phyloP scores from a whole-genome alignment of 2,329 filamentous ascomycete species.

The Penicillium sclerotiorum region DNA sequence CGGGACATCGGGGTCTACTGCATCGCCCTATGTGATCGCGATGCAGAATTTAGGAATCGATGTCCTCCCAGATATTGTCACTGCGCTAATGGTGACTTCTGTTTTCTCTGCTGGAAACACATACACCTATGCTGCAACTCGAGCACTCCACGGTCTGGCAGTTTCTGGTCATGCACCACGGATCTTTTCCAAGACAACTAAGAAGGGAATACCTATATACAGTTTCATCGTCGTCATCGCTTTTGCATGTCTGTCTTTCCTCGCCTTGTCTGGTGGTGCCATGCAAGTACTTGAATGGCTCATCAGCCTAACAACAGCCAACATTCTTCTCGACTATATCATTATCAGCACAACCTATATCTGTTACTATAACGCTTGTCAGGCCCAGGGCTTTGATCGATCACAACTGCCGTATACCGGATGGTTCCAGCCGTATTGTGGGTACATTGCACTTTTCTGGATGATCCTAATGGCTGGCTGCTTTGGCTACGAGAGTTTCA shows the following conservation, averaged over 20 bases:
- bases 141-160: constrained; percentile 56
- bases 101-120: constrained; percentile 62
- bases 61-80: constrained; percentile 61
- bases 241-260: constrained; percentile 53
- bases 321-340: constrained; percentile 60
- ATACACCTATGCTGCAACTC: constrained; percentile 57
- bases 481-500: constrained; percentile 60
- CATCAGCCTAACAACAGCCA: constrained; percentile 29
- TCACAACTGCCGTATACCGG: constrained; percentile 60
- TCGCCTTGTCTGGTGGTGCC: no score
- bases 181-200: constrained; percentile 61
- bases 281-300: no score
- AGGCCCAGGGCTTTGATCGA: constrained; percentile 57
- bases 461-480: constrained; percentile 34
- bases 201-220: constrained; percentile 63
- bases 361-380: constrained; percentile 58
- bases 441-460: constrained; percentile 29
- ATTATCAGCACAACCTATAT: constrained; percentile 63
- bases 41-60: constrained; percentile 59
- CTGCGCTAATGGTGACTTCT: constrained; percentile 54
- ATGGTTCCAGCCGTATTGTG: constrained; percentile 62
- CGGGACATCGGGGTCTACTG: constrained; percentile 33
- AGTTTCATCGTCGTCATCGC: constrained; percentile 58
- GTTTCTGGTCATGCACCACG: constrained; percentile 57
- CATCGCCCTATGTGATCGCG: constrained; percentile 66